Conservation (phyloP, 192 early-diverging fungal genomes). For the Backusella tarrabulga region DNA sequence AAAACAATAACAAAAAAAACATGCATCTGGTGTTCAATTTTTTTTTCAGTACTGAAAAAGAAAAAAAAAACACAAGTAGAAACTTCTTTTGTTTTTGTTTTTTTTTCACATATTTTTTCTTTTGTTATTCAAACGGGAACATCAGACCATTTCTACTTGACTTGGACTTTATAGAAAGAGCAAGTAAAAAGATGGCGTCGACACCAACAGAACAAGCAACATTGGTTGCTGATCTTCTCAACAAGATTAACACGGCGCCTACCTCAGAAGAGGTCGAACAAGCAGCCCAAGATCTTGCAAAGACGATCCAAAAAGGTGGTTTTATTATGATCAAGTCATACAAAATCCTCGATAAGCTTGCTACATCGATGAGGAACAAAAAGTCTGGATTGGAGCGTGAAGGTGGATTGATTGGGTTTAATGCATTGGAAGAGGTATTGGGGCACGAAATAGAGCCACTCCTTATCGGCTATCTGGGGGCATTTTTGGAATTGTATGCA, state of each 20-base stretch:
- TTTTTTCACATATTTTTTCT: not conserved
- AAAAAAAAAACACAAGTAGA: not conserved
- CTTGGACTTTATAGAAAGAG: not conserved
- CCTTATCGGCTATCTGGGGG: constrained; percentile 55
- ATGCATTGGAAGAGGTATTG: constrained; percentile 58
- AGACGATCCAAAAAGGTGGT: constrained; percentile 47
- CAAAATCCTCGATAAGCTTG: constrained; percentile 56
- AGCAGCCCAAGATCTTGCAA: constrained; percentile 48
- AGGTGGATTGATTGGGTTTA: constrained; percentile 61
- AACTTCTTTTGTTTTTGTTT: not conserved
- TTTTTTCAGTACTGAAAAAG: not conserved
- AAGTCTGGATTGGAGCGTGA: constrained; percentile 61
- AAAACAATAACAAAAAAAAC: no score
- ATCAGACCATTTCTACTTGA: not conserved
- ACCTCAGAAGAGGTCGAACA: constrained; percentile 51
- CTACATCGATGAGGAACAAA: constrained; percentile 62
- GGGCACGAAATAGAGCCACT: constrained; percentile 61
- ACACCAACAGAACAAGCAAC: constrained; percentile 19
- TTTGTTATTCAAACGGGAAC: not conserved
- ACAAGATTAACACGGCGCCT: constrained; percentile 44
- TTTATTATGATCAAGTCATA: constrained; percentile 54
- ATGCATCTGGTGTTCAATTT: not conserved
- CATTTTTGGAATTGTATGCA: constrained; percentile 56
- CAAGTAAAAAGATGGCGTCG: constrained; percentile 13
- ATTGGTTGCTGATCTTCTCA: constrained; percentile 36